A percentile compares a stretch with the other conserved stretches of the same genome.
Evolutionary conservation across 345 rosid genomes (phyloP).

Genomic region (Boechera stricta): DNA sequence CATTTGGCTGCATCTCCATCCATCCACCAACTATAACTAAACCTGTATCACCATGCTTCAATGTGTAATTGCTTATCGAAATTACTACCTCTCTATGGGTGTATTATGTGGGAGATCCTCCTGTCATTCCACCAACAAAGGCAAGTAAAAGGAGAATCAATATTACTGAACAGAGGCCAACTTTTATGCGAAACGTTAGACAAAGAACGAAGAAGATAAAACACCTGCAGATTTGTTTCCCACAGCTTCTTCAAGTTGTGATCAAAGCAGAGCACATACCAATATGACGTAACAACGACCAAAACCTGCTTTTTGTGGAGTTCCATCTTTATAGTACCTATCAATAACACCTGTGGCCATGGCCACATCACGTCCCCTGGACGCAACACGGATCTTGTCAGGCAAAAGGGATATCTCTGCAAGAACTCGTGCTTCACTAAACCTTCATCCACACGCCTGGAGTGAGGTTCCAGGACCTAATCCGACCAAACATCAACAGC

Average conservation of each 20-base stretch:
- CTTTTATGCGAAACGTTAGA: neutral
- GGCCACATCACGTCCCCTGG: constrained; percentile 89
- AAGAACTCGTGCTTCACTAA: constrained; percentile 88
- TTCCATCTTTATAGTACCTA: constrained; percentile 64
- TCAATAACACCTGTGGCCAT: constrained; percentile 95
- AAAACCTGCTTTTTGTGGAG: constrained; percentile 87
- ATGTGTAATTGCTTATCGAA: constrained; percentile 82
- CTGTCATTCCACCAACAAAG: constrained; percentile 49
- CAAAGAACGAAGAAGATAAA: constrained; percentile 3
- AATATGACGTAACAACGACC: constrained; percentile 95
- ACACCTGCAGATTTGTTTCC: constrained; percentile 93
- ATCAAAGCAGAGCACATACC: constrained; percentile 97
- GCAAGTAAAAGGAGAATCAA: constrained; percentile 3
- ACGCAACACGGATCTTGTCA: constrained; percentile 79
- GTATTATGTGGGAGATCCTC: constrained; percentile 92
- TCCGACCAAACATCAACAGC: constrained; percentile 22
- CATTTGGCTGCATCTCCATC: constrained; percentile 94
- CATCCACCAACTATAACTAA: constrained; percentile 91
- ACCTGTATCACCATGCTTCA: constrained; percentile 88
- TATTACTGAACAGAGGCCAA: neutral
- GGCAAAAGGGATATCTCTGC: constrained; percentile 72
- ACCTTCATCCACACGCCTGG: constrained; percentile 86
- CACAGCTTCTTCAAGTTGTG: constrained; percentile 93
- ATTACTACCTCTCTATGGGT: constrained; percentile 84
- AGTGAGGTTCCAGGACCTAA: constrained; percentile 87